Percentiles rank a stretch among this genome's conserved stretches.
phyloP scores from a whole-genome alignment of 176 grass and related monocot species.

The Tillandsia fasciculata region DNA sequence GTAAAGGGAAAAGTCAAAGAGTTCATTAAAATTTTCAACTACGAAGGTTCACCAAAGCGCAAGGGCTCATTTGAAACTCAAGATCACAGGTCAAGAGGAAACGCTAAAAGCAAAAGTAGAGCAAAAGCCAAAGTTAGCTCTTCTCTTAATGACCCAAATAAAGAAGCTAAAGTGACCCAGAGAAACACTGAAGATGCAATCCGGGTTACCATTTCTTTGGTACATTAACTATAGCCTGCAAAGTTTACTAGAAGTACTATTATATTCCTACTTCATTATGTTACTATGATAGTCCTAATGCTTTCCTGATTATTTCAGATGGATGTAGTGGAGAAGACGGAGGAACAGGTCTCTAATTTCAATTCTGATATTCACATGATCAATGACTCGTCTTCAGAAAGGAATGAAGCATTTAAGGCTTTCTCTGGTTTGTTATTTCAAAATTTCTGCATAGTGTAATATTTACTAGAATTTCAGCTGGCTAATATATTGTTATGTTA shows the following conservation, averaged over 20 bases:
- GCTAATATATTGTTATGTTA: neutral
- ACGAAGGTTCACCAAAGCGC: constrained; percentile 57
- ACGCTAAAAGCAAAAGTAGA: constrained; percentile 41
- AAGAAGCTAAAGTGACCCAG: constrained; percentile 29
- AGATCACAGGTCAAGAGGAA: constrained; percentile 26
- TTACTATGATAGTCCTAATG: constrained; percentile 2
- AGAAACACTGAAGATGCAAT: constrained; percentile 29
- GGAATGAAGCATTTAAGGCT: constrained; percentile 24
- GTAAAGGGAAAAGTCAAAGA: constrained; percentile 62
- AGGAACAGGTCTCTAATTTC: constrained; percentile 16
- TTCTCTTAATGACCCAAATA: constrained; percentile 20
- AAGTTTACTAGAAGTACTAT: constrained; percentile 1
- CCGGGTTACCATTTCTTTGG: constrained; percentile 18
- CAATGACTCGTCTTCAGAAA: constrained; percentile 32
- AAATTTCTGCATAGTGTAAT: neutral
- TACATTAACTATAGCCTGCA: constrained; percentile 25
- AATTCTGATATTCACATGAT: constrained; percentile 25
- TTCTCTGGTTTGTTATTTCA: constrained; percentile 25
- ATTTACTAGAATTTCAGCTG: neutral
- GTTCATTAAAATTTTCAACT: constrained; percentile 82
- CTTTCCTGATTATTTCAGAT: constrained; percentile 38
- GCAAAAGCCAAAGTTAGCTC: constrained; percentile 36
- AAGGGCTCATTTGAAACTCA: constrained; percentile 36
- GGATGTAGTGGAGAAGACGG: constrained; percentile 21
- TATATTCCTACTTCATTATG: neutral